Evolutionary conservation across 768 basidiomycete genomes (phyloP).

Genomic region (Solioccasus polychromus): DNA sequence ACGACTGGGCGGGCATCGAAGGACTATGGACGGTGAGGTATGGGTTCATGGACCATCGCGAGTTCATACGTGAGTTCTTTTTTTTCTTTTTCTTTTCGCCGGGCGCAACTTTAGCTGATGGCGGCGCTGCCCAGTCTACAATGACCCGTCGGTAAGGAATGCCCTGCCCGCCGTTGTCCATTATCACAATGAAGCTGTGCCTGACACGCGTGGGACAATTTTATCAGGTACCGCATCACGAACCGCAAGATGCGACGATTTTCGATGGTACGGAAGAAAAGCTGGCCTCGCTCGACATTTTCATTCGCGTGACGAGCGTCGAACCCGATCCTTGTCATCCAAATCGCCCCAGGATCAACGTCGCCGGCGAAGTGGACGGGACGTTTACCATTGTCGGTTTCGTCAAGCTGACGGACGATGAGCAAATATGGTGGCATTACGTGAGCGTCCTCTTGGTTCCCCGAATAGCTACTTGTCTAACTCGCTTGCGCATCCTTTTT

Average conservation of each 20-base stretch:
- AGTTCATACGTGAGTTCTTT: constrained; percentile 52
- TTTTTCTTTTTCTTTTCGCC: not conserved
- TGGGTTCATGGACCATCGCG: constrained; percentile 66
- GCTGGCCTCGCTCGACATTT: constrained; percentile 47
- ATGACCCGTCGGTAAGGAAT: constrained; percentile 35
- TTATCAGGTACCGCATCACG: constrained; percentile 27
- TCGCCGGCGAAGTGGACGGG: constrained; percentile 50
- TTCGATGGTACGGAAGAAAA: constrained; percentile 54
- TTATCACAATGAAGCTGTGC: not conserved
- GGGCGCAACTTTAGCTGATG: too few relatives aligned
- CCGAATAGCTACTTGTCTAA: constrained; percentile 1
- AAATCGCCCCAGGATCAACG: constrained; percentile 50
- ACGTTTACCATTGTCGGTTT: constrained; percentile 50
- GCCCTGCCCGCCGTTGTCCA: not conserved
- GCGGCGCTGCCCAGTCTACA: constrained; percentile 40
- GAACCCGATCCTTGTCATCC: constrained; percentile 48
- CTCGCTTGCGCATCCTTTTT: constrained; percentile 2
- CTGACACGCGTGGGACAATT: constrained; percentile 1
- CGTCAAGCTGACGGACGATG: constrained; percentile 55
- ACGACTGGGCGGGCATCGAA: constrained; percentile 40
- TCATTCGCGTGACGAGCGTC: constrained; percentile 40
- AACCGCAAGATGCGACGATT: constrained; percentile 40
- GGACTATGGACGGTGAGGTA: constrained; percentile 65
- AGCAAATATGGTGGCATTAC: constrained; percentile 61
- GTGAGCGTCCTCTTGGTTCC: constrained; percentile 37